Evolutionary conservation across 441 rosid genomes (phyloP).

Genomic region (Gossypium davidsonii): DNA sequence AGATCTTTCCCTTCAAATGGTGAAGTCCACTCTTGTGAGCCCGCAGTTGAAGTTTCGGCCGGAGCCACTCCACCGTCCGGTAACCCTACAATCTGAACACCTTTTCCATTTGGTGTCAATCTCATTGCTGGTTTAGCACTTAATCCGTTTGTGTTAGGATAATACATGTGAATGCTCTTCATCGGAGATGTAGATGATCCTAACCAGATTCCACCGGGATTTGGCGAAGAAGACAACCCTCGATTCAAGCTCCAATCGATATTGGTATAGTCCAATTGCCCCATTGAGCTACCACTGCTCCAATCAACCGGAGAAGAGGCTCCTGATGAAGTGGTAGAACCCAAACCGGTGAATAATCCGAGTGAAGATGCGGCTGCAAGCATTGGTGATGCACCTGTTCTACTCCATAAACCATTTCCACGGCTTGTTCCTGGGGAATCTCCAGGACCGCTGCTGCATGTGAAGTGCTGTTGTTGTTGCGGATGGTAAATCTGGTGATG

Average conservation of each 20-base stretch:
- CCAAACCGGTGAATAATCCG: constrained; percentile 67
- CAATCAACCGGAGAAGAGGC: constrained; percentile 76
- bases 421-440: constrained; percentile 43
- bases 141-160: constrained; percentile 27
- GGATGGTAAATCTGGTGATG: constrained; percentile 52
- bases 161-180: constrained; percentile 33
- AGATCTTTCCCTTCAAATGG: constrained; percentile 84
- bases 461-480: constrained; percentile 43
- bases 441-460: constrained; percentile 33
- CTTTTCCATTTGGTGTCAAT: constrained; percentile 30
- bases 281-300: constrained; percentile 53
- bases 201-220: constrained; percentile 40
- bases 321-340: constrained; percentile 52
- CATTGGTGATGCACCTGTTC: constrained; percentile 42
- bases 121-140: constrained; percentile 43
- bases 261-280: constrained; percentile 56
- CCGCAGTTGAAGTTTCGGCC: constrained; percentile 34
- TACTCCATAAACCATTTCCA: constrained; percentile 54
- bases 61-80: constrained; percentile 27
- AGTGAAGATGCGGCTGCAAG: constrained; percentile 76
- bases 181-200: constrained; percentile 32
- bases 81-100: constrained; percentile 35
- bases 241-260: constrained; percentile 86
- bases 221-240: constrained; percentile 32
- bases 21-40: constrained; percentile 70